phyloP scores from a whole-genome alignment of 768 basidiomycete species.

The Kwoniella mangroviensis region DNA sequence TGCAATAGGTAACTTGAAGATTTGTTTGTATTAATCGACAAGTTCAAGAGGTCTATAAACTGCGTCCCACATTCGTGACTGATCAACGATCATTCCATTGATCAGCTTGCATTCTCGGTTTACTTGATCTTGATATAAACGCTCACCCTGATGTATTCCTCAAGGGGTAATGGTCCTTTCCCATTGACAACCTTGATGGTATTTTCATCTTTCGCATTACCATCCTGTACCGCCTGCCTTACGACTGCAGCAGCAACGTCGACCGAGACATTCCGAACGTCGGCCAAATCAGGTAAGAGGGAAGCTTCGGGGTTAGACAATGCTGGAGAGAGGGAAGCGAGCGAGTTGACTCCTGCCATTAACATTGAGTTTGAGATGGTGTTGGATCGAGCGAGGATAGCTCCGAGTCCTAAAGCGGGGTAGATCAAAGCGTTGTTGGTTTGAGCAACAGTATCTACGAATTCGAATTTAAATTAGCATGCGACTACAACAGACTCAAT shows the following conservation, averaged over 20 bases:
- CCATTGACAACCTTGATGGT: slow-evolving; percentile 52
- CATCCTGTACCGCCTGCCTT: slow-evolving; percentile 76
- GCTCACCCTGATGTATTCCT: slow-evolving; percentile 62
- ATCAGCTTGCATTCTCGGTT: neutral
- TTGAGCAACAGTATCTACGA: slow-evolving; percentile 42
- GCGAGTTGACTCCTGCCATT: slow-evolving; percentile 75
- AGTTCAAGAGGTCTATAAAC: slow-evolving; percentile 61
- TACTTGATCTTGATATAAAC: no score
- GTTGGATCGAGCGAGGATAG: slow-evolving; percentile 71
- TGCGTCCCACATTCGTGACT: slow-evolving; percentile 65
- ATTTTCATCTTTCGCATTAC: slow-evolving; percentile 62
- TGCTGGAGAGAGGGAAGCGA: slow-evolving; percentile 78
- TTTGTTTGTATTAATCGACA: no score
- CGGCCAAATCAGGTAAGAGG: slow-evolving; percentile 76
- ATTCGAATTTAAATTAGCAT: neutral
- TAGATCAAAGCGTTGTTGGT: slow-evolving; percentile 66
- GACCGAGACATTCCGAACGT: slow-evolving; percentile 73
- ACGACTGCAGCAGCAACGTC: slow-evolving; percentile 80
- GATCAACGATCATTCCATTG: no score
- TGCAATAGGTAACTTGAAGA: no score
- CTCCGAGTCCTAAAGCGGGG: slow-evolving; percentile 81
- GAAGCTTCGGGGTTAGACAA: slow-evolving; percentile 71
- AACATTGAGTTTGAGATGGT: slow-evolving; percentile 81
- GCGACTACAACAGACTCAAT: neutral
- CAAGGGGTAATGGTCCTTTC: slow-evolving; percentile 41